Evolutionary conservation across 345 rosid genomes (phyloP), one percentile per base, ranked within the genome.

Genomic region (Lepidium didymum): DNA sequence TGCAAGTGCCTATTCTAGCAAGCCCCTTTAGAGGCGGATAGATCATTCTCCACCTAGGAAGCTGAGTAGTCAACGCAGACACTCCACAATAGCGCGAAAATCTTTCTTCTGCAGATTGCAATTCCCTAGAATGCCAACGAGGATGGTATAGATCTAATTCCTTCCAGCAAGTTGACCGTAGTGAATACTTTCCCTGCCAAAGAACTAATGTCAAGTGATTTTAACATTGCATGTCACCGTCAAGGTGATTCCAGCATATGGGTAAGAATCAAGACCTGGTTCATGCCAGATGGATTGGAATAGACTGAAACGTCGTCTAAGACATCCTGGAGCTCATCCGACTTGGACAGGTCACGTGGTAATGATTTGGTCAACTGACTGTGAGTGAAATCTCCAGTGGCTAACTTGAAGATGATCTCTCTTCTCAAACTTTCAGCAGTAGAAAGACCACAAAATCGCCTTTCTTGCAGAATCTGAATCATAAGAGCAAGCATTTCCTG

Each of bases 41-140:
- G 56, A 94, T 84, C 69, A 79, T 78, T 68, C 80, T 82, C 97
- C 97, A 94, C 74, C 60, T 78, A 45, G 99, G 99, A 65, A 94
- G 85, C 83, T 89, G 99, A 72, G 83, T 72, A 64, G 80, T 87
- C 80, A 85, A 75, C 21, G 97, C 95, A 29, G 95, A 81, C 35
- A 80, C 86, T 78, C 84, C 81, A 77, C 87, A 83, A 71, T 79
- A 82, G 43, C 89, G 95, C 27, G 74, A 72, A 79, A 85, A 94
- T 81, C 95, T 91, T 84, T 94, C 99, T 82, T 94, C 96, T 34
- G 97, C 97, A 67, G 78, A 79, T 82, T 94, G 99, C 82, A 94
- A 75, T 65, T 94, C 96, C 77, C 96, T 83, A 1, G 82, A 81
- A 80, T 79, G 84, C 96, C 97, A 87, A 44, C 91, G 93, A 70